Conservation (phyloP, 768 basidiomycete genomes). For the Exidia glandulosa region DNA sequence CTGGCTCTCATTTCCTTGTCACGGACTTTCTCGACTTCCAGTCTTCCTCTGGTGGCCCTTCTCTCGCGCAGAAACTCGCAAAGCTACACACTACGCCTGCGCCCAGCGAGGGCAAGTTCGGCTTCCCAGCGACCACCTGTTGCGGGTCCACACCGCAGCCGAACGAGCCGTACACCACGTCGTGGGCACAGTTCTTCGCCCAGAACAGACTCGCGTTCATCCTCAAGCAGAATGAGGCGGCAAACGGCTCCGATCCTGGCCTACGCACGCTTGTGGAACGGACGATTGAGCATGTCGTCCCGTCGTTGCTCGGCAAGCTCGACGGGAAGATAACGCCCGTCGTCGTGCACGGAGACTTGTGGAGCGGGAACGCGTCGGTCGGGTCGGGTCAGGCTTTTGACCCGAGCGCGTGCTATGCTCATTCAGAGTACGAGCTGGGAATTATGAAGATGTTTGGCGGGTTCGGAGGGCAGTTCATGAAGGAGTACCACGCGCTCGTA, state of each 20-base stretch:
- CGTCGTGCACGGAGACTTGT: background rate
- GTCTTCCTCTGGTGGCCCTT: background rate
- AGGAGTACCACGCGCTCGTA: background rate
- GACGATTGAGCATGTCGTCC: background rate
- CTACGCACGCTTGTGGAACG: background rate
- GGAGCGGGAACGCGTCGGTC: background rate
- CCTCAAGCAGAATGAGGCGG: background rate
- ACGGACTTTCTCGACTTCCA: background rate
- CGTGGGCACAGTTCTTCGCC: background rate
- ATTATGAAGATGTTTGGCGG: slow-evolving; percentile 1
- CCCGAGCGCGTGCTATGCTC: background rate
- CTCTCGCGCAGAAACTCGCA: background rate
- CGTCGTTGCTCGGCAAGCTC: background rate
- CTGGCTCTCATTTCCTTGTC: background rate
- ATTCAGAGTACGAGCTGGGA: background rate
- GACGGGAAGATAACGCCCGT: background rate
- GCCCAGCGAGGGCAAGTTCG: background rate
- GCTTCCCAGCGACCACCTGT: background rate
- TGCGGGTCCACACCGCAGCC: background rate
- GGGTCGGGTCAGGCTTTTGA: background rate
- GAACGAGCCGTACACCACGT: background rate
- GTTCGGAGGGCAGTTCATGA: background rate
- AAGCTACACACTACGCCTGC: background rate
- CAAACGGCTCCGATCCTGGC: background rate
- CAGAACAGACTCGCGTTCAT: background rate